phyloP scores from a whole-genome alignment of 139 green algal genomes.

The Picochlorum sp. region DNA sequence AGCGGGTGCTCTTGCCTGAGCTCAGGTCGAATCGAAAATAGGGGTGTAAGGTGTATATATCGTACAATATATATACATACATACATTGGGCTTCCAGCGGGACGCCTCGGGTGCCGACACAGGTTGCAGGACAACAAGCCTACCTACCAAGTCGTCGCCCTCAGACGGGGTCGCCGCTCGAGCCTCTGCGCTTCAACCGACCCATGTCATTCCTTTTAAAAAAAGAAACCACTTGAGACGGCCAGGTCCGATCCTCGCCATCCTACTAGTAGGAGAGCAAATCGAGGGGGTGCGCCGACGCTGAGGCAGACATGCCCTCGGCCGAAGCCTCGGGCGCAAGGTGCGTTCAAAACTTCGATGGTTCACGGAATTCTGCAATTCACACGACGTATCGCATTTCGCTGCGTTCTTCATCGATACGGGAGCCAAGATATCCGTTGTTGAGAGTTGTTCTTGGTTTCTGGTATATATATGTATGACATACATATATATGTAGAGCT shows the following conservation, averaged over 20 bases:
- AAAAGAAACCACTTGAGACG: neutral
- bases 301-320: conserved; percentile 81
- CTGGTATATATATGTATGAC: neutral
- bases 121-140: neutral
- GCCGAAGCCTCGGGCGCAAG: conserved; percentile 74
- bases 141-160: conserved; percentile 41
- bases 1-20: conserved; percentile 81
- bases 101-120: neutral
- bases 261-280: neutral
- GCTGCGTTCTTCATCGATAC: conserved; percentile 91
- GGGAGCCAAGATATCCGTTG: conserved; percentile 60
- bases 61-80: neutral
- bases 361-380: conserved; percentile 89
- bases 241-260: neutral
- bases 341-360: conserved; percentile 92
- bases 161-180: conserved; percentile 28
- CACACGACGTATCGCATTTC: conserved; percentile 92
- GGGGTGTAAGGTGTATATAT: neutral
- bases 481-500: too few species aligned
- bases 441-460: conserved; percentile 75
- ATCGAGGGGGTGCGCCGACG: conserved; percentile 66
- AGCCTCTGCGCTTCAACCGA: conserved; percentile 34
- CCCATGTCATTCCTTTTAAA: neutral
- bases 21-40: conserved; percentile 65
- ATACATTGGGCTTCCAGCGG: neutral